Conservation (phyloP, 2,329 filamentous ascomycete species). For the Tolypocladium pustulatum region DNA sequence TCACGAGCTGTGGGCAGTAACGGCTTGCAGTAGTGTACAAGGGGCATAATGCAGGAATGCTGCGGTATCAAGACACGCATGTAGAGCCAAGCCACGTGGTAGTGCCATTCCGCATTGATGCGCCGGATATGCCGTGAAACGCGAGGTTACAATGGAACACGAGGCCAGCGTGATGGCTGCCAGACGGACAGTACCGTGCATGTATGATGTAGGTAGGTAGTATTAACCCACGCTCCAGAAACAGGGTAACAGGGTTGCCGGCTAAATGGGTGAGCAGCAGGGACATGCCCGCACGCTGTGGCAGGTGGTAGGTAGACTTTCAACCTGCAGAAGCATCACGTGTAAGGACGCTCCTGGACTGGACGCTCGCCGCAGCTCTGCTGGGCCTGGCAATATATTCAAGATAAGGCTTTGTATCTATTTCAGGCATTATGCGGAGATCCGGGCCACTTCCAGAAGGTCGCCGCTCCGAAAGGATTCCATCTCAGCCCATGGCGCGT, state of each 20-base stretch:
- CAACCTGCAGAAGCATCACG: not conserved
- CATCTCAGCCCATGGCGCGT: not conserved
- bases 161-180: not conserved
- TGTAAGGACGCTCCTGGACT: not conserved
- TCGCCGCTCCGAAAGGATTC: not conserved
- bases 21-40: not conserved
- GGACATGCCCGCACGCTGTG: not conserved
- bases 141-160: not conserved
- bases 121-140: not conserved
- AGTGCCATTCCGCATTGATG: not conserved
- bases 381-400: not conserved
- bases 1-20: not conserved
- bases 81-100: not conserved
- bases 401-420: not conserved
- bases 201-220: not conserved
- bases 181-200: not conserved
- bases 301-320: not conserved
- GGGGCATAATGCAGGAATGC: not conserved
- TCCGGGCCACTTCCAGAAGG: not conserved
- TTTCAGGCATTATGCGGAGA: not conserved
- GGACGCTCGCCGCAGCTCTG: not conserved
- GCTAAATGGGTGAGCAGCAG: not conserved
- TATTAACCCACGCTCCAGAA: not conserved
- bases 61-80: not conserved
- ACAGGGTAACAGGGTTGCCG: not conserved